Evolutionary conservation across 768 basidiomycete genomes (phyloP), one percentile per base, ranked within the genome.

Genomic region (Hericium erinaceus): DNA sequence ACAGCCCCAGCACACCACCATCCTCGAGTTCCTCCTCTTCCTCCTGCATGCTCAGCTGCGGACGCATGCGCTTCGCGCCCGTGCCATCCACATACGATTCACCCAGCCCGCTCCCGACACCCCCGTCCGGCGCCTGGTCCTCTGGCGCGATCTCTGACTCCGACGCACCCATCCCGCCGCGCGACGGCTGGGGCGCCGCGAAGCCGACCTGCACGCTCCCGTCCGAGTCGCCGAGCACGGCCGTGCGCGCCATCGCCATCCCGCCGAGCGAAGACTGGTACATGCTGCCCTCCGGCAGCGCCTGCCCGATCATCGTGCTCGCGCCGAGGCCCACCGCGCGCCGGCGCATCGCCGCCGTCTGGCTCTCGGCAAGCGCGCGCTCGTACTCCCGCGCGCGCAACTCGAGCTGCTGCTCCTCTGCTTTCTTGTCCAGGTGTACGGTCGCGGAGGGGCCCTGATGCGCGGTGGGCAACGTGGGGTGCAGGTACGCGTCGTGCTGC

Each of bases 1-100:
- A 68, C 61, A 97, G 66, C 20, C 89, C 91, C 60, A 95, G 72
- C 61, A 97, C 85, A 16, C 94, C 93, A 0, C 81, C 89, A 70
- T 94, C 91, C 65, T 82, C 82, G 60, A 88, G 65, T 18, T 71
- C 85, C 4, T 85, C 88, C 11, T 80, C 76, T 13, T 75, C 76
- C 79, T 44, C 61, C 60, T 53, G 61, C 60, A 50, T 77, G 73
- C 52, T 70, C 68, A 46, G 73, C 55, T 57, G 62, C 58, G 39
- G 61, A 41, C 12, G 48, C 53, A 63, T 63, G 39, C 63, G 55
- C 12, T 60, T 48, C 44, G 57, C 54, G 10, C 61, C 61, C 57
- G 66, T 73, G 5, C 80, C 87, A 70, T 92, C 89, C 22, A 89
- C 85, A 68, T 92, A 92, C 48, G 88, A 87, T 61, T 79, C 85